These are phyloP conservation scores for Suillus plorans DNA, from an alignment of 768 basidiomycete genomes.

Conservation along the genomic window DNA sequence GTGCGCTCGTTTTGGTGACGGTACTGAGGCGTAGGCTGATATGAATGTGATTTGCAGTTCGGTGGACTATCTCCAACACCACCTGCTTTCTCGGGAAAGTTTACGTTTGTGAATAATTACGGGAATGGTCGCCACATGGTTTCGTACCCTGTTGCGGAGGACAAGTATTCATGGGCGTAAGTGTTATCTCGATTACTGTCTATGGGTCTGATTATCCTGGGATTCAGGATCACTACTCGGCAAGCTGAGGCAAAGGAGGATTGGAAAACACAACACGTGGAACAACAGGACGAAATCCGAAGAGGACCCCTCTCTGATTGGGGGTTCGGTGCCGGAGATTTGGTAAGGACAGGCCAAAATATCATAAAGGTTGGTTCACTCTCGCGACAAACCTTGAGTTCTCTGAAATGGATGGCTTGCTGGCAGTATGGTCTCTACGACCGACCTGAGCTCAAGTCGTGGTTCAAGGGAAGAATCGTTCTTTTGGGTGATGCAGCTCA, in stretches of 20 bases:
- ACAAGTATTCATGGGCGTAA: constrained; percentile 38
- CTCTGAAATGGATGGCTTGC: neutral
- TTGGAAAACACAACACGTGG: constrained; percentile 39
- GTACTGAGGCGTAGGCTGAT: neutral
- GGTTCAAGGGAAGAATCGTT: constrained; percentile 42
- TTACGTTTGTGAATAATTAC: constrained; percentile 33
- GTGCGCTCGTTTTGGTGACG: constrained; percentile 17
- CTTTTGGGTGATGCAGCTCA: constrained; percentile 48
- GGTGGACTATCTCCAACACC: constrained; percentile 35
- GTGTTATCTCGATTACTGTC: constrained; percentile 8
- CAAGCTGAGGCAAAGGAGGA: constrained; percentile 41
- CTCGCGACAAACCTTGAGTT: constrained; percentile 1
- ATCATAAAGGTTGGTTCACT: constrained; percentile 16
- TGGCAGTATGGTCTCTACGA: constrained; percentile 43
- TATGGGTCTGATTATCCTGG: neutral
- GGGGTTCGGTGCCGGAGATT: constrained; percentile 18
- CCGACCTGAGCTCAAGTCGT: constrained; percentile 38
- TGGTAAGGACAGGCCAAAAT: constrained; percentile 14
- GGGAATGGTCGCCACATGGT: constrained; percentile 39
- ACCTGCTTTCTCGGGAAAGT: constrained; percentile 12
- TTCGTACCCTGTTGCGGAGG: constrained; percentile 33
- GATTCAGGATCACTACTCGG: constrained; percentile 6
- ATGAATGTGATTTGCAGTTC: constrained; percentile 23
- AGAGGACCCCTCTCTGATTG: constrained; percentile 18
- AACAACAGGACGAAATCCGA: constrained; percentile 19